Evolutionary conservation across 148 eudicot species (phyloP).

Genomic region (Simmondsia chinensis): DNA sequence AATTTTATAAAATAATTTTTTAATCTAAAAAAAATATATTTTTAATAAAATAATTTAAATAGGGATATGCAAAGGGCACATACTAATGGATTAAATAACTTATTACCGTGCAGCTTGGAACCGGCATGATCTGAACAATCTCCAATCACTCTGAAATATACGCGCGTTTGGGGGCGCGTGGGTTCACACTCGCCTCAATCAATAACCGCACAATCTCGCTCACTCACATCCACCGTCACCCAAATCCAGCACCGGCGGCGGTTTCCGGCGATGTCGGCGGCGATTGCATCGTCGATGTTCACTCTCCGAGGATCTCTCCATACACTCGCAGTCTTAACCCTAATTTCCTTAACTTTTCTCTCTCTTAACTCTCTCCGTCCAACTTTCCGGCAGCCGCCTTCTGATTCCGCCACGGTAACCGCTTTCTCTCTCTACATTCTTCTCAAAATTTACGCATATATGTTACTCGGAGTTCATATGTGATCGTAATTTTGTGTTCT

Average conservation of each 20-base stretch:
- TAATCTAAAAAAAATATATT: too few species aligned
- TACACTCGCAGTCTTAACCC: constrained; percentile 49
- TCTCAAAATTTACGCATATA: too few species aligned
- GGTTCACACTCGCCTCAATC: too few species aligned
- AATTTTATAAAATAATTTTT: too few species aligned
- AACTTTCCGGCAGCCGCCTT: constrained; percentile 18
- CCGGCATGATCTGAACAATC: too few species aligned
- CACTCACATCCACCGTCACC: constrained; percentile 6
- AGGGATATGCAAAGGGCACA: too few species aligned
- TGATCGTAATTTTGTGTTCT: not conserved
- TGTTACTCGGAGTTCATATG: not conserved
- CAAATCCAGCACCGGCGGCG: constrained; percentile 24
- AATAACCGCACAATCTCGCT: too few species aligned
- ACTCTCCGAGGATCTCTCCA: constrained; percentile 53
- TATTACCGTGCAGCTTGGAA: too few species aligned
- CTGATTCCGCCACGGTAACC: constrained; percentile 12
- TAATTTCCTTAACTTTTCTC: constrained; percentile 55
- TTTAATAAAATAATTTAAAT: too few species aligned
- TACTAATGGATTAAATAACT: too few species aligned
- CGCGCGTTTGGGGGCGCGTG: too few species aligned
- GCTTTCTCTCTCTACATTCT: not conserved
- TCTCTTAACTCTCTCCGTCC: constrained; percentile 50
- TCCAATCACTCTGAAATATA: too few species aligned
- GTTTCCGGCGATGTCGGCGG: constrained; percentile 23
- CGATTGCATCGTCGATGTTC: constrained; percentile 24